Conservation (phyloP, 495 filamentous ascomycete species). For the Penicillium fimorum region DNA sequence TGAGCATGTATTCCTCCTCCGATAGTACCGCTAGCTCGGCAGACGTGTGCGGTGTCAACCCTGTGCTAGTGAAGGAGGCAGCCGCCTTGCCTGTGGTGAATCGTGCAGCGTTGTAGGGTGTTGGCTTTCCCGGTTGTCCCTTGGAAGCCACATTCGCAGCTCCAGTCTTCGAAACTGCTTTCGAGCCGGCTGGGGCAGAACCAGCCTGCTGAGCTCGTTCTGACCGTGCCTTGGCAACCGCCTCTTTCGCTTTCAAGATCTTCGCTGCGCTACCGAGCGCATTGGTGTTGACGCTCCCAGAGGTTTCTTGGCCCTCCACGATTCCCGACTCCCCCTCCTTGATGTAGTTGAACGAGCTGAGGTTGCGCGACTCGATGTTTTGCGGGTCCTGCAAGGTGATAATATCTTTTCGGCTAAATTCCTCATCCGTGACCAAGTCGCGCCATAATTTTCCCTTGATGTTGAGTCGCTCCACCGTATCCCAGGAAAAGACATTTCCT, state of each 20-base stretch:
- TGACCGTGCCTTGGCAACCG: constrained; percentile 77
- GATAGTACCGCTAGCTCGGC: constrained; percentile 79
- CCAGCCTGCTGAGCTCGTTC: constrained; percentile 46
- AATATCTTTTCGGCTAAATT: constrained; percentile 89
- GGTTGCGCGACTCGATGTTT: constrained; percentile 77
- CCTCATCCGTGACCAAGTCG: constrained; percentile 83
- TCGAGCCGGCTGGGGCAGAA: constrained; percentile 22
- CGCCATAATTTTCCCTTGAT: constrained; percentile 97
- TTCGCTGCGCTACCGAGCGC: constrained; percentile 82
- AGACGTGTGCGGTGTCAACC: constrained; percentile 86
- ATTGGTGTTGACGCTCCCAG: constrained; percentile 68
- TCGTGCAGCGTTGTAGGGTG: constrained; percentile 79
- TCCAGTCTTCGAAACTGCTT: constrained; percentile 44
- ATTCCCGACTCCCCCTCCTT: constrained; percentile 74
- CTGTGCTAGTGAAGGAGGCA: constrained; percentile 92
- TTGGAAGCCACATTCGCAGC: constrained; percentile 22
- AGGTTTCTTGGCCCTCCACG: constrained; percentile 57
- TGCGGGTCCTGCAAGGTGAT: constrained; percentile 97
- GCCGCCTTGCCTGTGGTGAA: constrained; percentile 92
- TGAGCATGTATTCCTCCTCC: constrained; percentile 95
- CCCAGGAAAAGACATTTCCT: constrained; percentile 93
- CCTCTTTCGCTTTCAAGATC: constrained; percentile 87
- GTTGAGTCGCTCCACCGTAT: constrained; percentile 92
- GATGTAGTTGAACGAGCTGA: constrained; percentile 86
- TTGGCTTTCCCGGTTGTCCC: constrained; percentile 37